Evolutionary conservation across 768 basidiomycete species (phyloP).

Genomic region (Tricholoma saponaceum): DNA sequence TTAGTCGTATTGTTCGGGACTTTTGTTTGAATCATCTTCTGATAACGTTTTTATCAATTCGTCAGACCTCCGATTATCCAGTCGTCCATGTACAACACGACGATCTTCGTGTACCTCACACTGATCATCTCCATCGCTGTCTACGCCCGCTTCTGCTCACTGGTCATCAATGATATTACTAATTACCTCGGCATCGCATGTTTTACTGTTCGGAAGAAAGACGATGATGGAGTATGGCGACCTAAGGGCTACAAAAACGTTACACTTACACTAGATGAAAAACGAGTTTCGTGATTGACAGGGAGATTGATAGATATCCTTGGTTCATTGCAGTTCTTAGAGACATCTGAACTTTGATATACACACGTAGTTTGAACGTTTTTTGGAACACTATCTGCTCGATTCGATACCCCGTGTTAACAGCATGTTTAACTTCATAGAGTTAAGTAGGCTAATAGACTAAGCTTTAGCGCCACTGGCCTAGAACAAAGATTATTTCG

Average conservation of each 20-base stretch:
- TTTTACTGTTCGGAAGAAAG: slow-evolving; percentile 88
- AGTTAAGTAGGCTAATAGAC: no score
- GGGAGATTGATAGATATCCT: neutral
- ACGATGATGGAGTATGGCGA: slow-evolving; percentile 60
- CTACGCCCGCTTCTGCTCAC: slow-evolving; percentile 73
- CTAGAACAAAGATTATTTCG: no score
- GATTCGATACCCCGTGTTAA: neutral
- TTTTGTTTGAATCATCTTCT: neutral
- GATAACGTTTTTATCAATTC: neutral
- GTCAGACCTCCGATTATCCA: slow-evolving; percentile 71
- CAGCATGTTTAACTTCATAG: no score
- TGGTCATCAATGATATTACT: slow-evolving; percentile 87
- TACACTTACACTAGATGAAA: neutral
- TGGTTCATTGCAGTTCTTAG: neutral
- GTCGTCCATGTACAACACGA: slow-evolving; percentile 52
- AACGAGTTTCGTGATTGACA: neutral
- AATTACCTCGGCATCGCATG: slow-evolving; percentile 92
- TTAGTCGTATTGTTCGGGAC: slow-evolving; percentile 31
- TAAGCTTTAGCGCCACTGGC: no score
- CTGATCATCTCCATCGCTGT: slow-evolving; percentile 53
- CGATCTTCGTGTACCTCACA: slow-evolving; percentile 53
- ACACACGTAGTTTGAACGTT: neutral
- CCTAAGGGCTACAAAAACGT: slow-evolving; percentile 15
- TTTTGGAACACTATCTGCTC: neutral
- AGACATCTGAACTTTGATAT: neutral